These are phyloP conservation scores for Excoecaria agallocha DNA, from an alignment of 345 rosid species.

Conservation along the genomic window DNA sequence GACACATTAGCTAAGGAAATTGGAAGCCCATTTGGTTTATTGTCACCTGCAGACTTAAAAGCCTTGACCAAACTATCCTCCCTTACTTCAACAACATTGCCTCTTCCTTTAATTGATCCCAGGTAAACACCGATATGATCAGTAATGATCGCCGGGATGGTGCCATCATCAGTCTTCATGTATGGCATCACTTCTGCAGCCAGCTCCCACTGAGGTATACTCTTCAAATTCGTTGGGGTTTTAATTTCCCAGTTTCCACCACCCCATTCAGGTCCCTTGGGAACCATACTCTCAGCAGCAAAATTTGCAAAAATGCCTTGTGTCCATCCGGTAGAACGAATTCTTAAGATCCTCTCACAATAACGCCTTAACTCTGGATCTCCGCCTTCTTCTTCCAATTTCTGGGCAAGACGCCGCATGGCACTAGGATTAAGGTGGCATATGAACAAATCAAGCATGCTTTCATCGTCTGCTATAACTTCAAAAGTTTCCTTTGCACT, in stretches of 20 bases:
- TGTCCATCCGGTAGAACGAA: constrained; percentile 95
- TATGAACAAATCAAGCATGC: constrained; percentile 90
- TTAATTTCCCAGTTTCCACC: constrained; percentile 99
- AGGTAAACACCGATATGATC: constrained; percentile 93
- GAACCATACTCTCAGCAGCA: constrained; percentile 99
- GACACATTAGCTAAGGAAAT: constrained; percentile 46
- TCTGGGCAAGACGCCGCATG: constrained; percentile 96
- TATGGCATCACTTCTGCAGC: constrained; percentile 98
- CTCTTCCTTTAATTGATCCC: constrained; percentile 92
- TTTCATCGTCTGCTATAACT: constrained; percentile 89
- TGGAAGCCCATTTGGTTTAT: constrained; percentile 42
- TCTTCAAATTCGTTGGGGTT: constrained; percentile 78
- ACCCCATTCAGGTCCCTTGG: constrained; percentile 98
- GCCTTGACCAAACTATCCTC: constrained; percentile 77
- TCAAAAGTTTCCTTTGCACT: constrained; percentile 96
- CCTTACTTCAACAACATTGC: constrained; percentile 78
- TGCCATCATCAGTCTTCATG: constrained; percentile 93
- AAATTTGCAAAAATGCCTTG: constrained; percentile 98
- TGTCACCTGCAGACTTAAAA: constrained; percentile 48
- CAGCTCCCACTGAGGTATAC: constrained; percentile 88
- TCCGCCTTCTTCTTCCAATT: constrained; percentile 82
- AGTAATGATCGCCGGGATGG: constrained; percentile 79
- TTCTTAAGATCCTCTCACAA: constrained; percentile 91
- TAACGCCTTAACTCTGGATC: constrained; percentile 87
- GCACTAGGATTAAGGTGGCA: constrained; percentile 99